Evolutionary conservation across 768 basidiomycete species (phyloP).

Genomic region (Hericium alpestre): DNA sequence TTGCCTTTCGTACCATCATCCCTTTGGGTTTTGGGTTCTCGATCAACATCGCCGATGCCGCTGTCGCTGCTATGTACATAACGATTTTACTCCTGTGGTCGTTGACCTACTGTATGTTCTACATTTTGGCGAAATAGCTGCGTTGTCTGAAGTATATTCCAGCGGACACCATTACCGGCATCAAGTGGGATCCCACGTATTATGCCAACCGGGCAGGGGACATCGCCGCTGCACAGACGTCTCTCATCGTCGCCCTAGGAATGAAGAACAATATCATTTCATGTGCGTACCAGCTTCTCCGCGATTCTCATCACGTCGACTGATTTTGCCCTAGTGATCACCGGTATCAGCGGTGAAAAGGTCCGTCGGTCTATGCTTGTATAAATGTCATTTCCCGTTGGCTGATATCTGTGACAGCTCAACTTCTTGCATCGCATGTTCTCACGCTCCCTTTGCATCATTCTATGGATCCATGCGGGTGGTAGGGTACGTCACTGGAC

Average conservation of each 20-base stretch:
- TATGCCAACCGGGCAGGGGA: conserved; percentile 28
- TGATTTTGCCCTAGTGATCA: conserved; percentile 28
- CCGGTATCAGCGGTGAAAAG: conserved; percentile 40
- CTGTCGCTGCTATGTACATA: conserved; percentile 26
- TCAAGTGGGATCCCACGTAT: conserved; percentile 14
- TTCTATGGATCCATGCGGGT: conserved; percentile 4
- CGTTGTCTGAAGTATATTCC: neutral
- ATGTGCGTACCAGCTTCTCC: conserved; percentile 19
- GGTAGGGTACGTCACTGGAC: neutral
- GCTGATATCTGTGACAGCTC: neutral
- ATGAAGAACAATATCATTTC: conserved; percentile 50
- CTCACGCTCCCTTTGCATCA: neutral
- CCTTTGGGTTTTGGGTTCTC: conserved; percentile 21
- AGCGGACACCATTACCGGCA: conserved; percentile 17
- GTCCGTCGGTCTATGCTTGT: conserved; percentile 20
- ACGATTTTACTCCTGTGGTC: conserved; percentile 20
- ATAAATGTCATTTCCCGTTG: no score
- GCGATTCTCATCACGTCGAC: neutral
- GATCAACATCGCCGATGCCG: conserved; percentile 27
- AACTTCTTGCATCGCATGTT: conserved; percentile 3
- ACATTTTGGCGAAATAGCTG: neutral
- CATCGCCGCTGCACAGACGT: conserved; percentile 38
- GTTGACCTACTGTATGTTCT: conserved; percentile 18
- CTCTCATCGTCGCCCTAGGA: conserved; percentile 46
- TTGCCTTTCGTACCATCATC: conserved; percentile 22